These are phyloP conservation scores for Cavenderia fasciculata DNA, from an alignment of 78 protist genomes.

Conservation along the genomic window DNA sequence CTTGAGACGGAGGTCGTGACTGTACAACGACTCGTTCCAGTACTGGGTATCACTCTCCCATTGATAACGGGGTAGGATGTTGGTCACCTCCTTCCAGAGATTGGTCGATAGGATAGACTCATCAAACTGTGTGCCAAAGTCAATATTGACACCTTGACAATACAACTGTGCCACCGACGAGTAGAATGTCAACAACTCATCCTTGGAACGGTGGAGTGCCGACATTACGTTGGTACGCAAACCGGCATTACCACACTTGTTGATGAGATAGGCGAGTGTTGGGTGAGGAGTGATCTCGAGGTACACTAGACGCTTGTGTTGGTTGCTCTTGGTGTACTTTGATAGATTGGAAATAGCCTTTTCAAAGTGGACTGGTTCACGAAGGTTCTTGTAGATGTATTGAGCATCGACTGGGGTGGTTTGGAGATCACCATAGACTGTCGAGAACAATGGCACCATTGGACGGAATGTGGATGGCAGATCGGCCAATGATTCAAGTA, in stretches of 20 bases:
- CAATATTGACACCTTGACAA: slow-evolving; percentile 23
- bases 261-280: slow-evolving; percentile 9
- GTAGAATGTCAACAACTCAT: slow-evolving; percentile 4
- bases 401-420: neutral
- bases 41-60: slow-evolving; percentile 32
- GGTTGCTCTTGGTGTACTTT: neutral
- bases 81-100: neutral
- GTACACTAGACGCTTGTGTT: slow-evolving; percentile 5
- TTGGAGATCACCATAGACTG: slow-evolving; percentile 1
- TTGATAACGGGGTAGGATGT: slow-evolving; percentile 34
- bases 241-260: neutral
- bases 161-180: slow-evolving; percentile 5
- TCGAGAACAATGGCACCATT: slow-evolving; percentile 46
- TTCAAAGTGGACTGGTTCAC: slow-evolving; percentile 25
- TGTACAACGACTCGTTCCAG: slow-evolving; percentile 19
- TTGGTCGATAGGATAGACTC: neutral
- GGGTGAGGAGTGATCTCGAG: slow-evolving; percentile 63
- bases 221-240: neutral
- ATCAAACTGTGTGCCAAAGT: slow-evolving; percentile 13
- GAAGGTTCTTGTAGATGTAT: neutral
- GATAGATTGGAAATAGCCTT: neutral
- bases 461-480: neutral
- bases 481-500: neutral
- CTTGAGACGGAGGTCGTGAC: slow-evolving; percentile 2
- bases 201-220: slow-evolving; percentile 19